A percentile compares a stretch with the other conserved stretches of the same genome.
These are phyloP conservation scores for Penicillium occitanis DNA, from an alignment of 2,329 filamentous ascomycete genomes.

Conservation along the genomic window DNA sequence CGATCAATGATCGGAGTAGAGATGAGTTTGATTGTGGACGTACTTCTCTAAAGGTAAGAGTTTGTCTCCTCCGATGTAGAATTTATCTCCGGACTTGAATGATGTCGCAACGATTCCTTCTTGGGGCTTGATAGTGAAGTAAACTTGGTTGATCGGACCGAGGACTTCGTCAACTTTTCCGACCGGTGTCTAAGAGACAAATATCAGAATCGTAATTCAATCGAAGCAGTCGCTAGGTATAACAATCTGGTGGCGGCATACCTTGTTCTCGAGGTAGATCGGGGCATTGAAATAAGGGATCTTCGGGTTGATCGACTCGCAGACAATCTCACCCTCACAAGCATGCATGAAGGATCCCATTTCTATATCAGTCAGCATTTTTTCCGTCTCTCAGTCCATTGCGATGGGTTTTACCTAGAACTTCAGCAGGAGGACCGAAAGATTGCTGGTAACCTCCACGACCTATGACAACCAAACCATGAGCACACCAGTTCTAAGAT, in stretches of 20 bases:
- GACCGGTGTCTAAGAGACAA: slow-evolving; percentile 65
- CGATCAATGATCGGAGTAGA: not conserved
- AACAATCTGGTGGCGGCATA: slow-evolving; percentile 36
- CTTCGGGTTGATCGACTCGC: slow-evolving; percentile 91
- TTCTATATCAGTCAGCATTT: slow-evolving; percentile 56
- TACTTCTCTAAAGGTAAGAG: slow-evolving; percentile 85
- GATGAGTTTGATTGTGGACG: slow-evolving; percentile 22
- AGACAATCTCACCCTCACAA: slow-evolving; percentile 96
- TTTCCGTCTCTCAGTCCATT: not conserved
- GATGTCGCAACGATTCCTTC: slow-evolving; percentile 93
- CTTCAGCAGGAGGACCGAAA: slow-evolving; percentile 62
- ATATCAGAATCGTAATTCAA: slow-evolving; percentile 1
- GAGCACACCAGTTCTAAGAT: slow-evolving; percentile 11
- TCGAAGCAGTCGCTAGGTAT: not conserved
- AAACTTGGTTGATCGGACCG: slow-evolving; percentile 95
- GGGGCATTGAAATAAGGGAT: slow-evolving; percentile 99
- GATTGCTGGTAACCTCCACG: slow-evolving; percentile 63
- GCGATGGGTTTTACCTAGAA: slow-evolving; percentile 49
- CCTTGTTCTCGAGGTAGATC: slow-evolving; percentile 99
- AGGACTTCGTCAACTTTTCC: slow-evolving; percentile 98
- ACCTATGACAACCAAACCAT: slow-evolving; percentile 42
- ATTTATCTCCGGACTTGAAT: slow-evolving; percentile 96
- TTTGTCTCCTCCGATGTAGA: slow-evolving; percentile 94
- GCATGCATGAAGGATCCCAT: slow-evolving; percentile 94
- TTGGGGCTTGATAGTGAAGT: slow-evolving; percentile 96